phyloP scores from a whole-genome alignment of 2,329 filamentous ascomycete species.

The Fusarium tupiense region DNA sequence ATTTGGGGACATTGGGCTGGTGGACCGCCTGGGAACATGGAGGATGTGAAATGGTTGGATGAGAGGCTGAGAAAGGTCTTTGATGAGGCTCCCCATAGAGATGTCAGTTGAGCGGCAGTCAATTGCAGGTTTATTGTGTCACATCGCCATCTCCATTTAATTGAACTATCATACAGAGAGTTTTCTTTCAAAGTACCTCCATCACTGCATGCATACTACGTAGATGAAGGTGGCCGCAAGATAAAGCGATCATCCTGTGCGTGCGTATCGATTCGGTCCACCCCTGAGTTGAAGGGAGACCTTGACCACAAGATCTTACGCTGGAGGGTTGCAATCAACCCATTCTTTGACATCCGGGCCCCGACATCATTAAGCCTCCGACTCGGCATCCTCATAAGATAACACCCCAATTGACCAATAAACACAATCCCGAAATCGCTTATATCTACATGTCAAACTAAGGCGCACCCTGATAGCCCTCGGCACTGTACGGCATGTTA shows the following conservation, averaged over 20 bases:
- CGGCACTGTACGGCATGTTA: not conserved
- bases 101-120: not conserved
- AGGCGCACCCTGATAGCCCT: not conserved
- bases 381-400: not conserved
- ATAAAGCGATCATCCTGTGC: too few species aligned
- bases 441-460: not conserved
- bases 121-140: not conserved
- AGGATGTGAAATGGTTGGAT: constrained; percentile 79
- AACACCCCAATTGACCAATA: constrained; percentile 8
- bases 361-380: not conserved
- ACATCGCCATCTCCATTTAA: fast-evolving
- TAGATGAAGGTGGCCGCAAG: not conserved
- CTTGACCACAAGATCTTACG: not conserved
- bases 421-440: not conserved
- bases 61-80: constrained; percentile 45
- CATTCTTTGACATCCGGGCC: not conserved
- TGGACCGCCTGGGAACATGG: constrained; percentile 75
- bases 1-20: constrained; percentile 66
- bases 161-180: fast-evolving
- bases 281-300: not conserved
- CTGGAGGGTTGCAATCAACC: not conserved
- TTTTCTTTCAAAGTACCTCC: fast-evolving
- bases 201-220: not conserved
- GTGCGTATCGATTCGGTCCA: fast-evolving
- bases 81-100: not conserved